phyloP scores from a whole-genome alignment of 2,329 filamentous ascomycete species.

The Pseudocercospora fuligena region DNA sequence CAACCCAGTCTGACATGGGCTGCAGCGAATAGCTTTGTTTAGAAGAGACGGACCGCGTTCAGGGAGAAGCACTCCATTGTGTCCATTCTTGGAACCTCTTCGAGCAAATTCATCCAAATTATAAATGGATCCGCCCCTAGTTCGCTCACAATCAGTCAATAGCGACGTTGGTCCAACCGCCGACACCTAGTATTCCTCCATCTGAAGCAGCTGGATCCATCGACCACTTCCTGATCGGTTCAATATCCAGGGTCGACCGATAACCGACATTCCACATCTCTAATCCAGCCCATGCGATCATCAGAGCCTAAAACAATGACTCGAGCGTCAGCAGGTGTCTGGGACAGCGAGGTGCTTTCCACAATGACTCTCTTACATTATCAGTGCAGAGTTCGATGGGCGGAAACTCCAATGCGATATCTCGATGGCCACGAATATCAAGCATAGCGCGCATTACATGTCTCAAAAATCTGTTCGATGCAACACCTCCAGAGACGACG shows the following conservation, averaged over 20 bases:
- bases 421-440: conserved; percentile 66
- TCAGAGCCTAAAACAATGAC: conserved; percentile 61
- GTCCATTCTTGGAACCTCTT: too few species aligned
- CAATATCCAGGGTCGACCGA: conserved; percentile 63
- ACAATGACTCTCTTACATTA: conserved; percentile 60
- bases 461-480: conserved; percentile 79
- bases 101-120: neutral
- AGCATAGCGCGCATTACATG: conserved; percentile 64
- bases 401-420: conserved; percentile 72
- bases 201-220: conserved; percentile 66
- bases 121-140: neutral
- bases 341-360: neutral
- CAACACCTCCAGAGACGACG: conserved; percentile 89
- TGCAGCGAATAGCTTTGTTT: too few species aligned
- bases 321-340: neutral
- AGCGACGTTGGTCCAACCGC: conserved; percentile 51
- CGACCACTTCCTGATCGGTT: conserved; percentile 72
- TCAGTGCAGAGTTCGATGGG: conserved; percentile 82
- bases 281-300: conserved; percentile 93
- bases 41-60: too few species aligned
- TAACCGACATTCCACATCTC: conserved; percentile 89
- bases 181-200: conserved; percentile 69
- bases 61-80: too few species aligned
- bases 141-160: neutral
- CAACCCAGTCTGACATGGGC: too few species aligned